These are phyloP conservation scores for Pyrus bretschneideri DNA, from an alignment of 306 rosid genomes.

Conservation along the genomic window DNA sequence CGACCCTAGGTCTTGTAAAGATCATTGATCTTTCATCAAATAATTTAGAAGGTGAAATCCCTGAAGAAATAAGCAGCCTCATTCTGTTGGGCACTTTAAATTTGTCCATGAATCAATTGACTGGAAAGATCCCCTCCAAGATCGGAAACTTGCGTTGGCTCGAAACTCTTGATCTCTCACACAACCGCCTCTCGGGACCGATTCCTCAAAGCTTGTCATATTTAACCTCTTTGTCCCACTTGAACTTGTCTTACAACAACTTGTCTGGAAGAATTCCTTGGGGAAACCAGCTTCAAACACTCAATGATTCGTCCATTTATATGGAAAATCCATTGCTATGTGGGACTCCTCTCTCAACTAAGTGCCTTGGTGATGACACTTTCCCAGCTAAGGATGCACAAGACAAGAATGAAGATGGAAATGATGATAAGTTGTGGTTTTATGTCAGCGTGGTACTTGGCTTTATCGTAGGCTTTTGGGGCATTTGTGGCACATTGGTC, in stretches of 20 bases:
- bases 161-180: background rate
- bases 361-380: background rate
- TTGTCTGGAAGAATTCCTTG: background rate
- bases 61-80: background rate
- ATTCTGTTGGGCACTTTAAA: background rate
- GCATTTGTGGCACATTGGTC: background rate
- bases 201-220: background rate
- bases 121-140: background rate
- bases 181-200: background rate
- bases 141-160: background rate
- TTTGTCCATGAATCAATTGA: background rate
- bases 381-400: background rate
- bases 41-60: background rate
- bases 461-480: background rate
- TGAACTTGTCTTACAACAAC: conserved; percentile 5
- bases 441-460: background rate
- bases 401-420: background rate
- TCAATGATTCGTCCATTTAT: background rate
- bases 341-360: background rate
- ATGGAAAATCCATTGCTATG: background rate
- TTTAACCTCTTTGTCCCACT: background rate
- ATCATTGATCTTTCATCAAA: background rate
- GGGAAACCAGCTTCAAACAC: background rate
- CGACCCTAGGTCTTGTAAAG: background rate
- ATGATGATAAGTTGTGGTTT: background rate